phyloP scores from a whole-genome alignment of 768 basidiomycete species.

The Suillus sp. region DNA sequence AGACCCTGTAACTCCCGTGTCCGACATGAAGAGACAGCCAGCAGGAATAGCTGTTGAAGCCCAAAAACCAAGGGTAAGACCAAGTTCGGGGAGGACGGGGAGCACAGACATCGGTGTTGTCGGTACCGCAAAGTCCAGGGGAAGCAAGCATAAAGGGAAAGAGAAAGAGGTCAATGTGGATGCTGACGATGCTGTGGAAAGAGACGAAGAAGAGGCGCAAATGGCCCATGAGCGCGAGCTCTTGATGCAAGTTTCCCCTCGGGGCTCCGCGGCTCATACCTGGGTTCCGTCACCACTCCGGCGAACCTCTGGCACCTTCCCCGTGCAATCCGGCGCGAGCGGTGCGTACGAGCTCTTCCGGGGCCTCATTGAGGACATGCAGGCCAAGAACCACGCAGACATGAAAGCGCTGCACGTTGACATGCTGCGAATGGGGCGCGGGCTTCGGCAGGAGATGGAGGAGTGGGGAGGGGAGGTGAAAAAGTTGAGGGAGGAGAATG shows the following conservation, averaged over 20 bases:
- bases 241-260: slow-evolving; percentile 61
- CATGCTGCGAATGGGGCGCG: slow-evolving; percentile 67
- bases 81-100: slow-evolving; percentile 11
- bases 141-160: slow-evolving; percentile 37
- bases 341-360: slow-evolving; percentile 55
- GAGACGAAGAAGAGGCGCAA: slow-evolving; percentile 21
- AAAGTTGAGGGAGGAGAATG: slow-evolving; percentile 47
- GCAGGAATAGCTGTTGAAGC: slow-evolving; percentile 10
- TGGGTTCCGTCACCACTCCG: slow-evolving; percentile 45
- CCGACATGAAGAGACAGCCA: slow-evolving; percentile 25
- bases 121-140: slow-evolving; percentile 52
- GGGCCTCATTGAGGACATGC: slow-evolving; percentile 75
- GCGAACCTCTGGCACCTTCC: slow-evolving; percentile 26
- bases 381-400: slow-evolving; percentile 68
- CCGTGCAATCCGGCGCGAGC: slow-evolving; percentile 33
- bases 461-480: slow-evolving; percentile 61
- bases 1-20: slow-evolving; percentile 36
- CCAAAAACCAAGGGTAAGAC: neutral
- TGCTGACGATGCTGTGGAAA: slow-evolving; percentile 17
- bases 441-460: slow-evolving; percentile 59
- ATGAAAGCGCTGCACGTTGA: slow-evolving; percentile 77
- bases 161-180: slow-evolving; percentile 28
- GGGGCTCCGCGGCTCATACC: slow-evolving; percentile 39
- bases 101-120: slow-evolving; percentile 34
- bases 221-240: slow-evolving; percentile 36